phyloP scores from a whole-genome alignment of 164 flowering plant species.

The Tinospora cordifolia region DNA sequence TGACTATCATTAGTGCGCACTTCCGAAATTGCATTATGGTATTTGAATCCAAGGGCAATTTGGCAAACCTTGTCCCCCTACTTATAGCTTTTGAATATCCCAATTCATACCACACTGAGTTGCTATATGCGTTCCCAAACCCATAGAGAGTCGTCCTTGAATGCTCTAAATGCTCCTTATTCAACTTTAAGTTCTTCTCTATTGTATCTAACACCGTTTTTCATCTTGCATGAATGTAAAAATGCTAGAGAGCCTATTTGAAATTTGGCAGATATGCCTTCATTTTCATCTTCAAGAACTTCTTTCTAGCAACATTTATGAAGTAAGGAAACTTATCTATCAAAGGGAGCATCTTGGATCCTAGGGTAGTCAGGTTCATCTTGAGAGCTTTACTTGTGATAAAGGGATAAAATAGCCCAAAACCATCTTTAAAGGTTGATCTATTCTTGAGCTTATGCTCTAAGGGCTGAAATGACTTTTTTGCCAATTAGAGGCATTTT shows the following conservation, averaged over 20 bases:
- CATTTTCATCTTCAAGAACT: slow-evolving; percentile 7
- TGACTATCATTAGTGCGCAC: slow-evolving; percentile 10
- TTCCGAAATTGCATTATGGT: slow-evolving; percentile 16
- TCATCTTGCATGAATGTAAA: slow-evolving; percentile 19
- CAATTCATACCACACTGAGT: slow-evolving; percentile 18
- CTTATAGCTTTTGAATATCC: slow-evolving; percentile 17
- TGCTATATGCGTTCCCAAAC: slow-evolving; percentile 19
- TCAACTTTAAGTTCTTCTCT: slow-evolving; percentile 6
- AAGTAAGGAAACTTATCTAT: slow-evolving; percentile 6
- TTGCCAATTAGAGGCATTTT: no score
- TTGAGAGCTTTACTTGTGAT: slow-evolving; percentile 10
- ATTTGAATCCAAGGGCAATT: slow-evolving; percentile 19
- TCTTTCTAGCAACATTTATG: not conserved
- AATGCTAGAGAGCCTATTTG: slow-evolving; percentile 15
- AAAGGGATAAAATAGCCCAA: no score
- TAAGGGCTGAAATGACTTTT: no score
- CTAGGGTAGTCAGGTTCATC: slow-evolving; percentile 10
- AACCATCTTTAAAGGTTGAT: no score
- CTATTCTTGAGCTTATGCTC: no score
- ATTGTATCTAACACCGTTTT: slow-evolving; percentile 13
- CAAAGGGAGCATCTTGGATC: slow-evolving; percentile 13
- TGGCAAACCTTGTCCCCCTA: slow-evolving; percentile 12
- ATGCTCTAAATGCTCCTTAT: slow-evolving; percentile 12
- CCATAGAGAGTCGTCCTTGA: slow-evolving; percentile 19
- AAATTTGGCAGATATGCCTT: slow-evolving; percentile 13